Percentiles rank a stretch among this genome's conserved stretches.
Evolutionary conservation across 805 yeast genomes (phyloP).

Genomic region (Yarrowia keelungensis): DNA sequence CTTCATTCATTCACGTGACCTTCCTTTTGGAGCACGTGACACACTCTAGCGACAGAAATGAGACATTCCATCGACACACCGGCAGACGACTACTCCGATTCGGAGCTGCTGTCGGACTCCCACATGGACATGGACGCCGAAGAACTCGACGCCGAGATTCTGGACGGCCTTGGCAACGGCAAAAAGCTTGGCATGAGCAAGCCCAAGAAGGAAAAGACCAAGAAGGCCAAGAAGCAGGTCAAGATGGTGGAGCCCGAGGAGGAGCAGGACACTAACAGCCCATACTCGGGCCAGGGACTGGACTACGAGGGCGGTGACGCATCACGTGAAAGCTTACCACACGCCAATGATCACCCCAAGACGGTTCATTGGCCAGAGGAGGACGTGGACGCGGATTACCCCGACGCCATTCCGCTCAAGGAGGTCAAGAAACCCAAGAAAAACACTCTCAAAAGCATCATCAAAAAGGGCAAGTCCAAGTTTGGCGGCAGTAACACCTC

Average conservation of each 20-base stretch:
- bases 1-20: constrained; percentile 4
- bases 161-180: constrained; percentile 14
- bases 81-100: constrained; percentile 22
- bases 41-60: background rate
- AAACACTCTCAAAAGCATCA: constrained; percentile 21
- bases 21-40: background rate
- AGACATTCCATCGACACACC: constrained; percentile 28
- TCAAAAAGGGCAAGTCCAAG: constrained; percentile 38
- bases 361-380: constrained; percentile 33
- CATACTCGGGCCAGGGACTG: background rate
- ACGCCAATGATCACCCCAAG: constrained; percentile 3
- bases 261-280: background rate
- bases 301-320: constrained; percentile 10
- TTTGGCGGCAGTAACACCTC: constrained; percentile 19
- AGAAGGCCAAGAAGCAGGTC: background rate
- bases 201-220: background rate
- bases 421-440: constrained; percentile 25
- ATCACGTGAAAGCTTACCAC: background rate
- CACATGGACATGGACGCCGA: constrained; percentile 29
- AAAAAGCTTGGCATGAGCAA: constrained; percentile 22
- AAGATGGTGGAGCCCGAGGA: background rate
- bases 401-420: constrained; percentile 26
- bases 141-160: constrained; percentile 27
- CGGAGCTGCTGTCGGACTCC: constrained; percentile 25
- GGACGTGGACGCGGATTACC: constrained; percentile 15